Percentiles rank a stretch among this genome's conserved stretches.
phyloP scores from a whole-genome alignment of 2,329 filamentous ascomycete genomes.

The Fusarium sp. region DNA sequence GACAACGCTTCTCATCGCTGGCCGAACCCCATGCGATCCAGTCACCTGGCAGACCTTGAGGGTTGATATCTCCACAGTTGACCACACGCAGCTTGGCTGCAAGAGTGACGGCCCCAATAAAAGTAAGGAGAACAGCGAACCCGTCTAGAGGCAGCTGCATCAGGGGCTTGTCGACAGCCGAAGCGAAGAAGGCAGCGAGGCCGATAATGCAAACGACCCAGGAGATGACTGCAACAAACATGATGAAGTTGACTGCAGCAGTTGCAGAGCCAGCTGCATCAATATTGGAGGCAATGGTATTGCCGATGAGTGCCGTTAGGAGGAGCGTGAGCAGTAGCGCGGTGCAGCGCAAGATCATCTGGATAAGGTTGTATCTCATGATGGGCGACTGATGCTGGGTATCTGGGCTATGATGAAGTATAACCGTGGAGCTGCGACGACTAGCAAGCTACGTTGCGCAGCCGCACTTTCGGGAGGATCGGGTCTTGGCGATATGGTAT shows the following conservation, averaged over 20 bases:
- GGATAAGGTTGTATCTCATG: constrained; percentile 52
- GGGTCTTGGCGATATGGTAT: background rate
- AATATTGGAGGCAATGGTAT: constrained; percentile 63
- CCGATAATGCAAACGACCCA: constrained; percentile 74
- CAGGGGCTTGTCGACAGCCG: constrained; percentile 61
- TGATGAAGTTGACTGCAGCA: constrained; percentile 68
- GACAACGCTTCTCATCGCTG: constrained; percentile 71
- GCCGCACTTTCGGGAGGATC: constrained; percentile 1
- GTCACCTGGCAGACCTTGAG: constrained; percentile 50
- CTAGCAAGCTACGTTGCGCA: background rate
- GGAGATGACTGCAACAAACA: constrained; percentile 73
- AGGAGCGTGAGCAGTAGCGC: constrained; percentile 64
- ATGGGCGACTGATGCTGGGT: constrained; percentile 29
- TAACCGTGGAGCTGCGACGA: constrained; percentile 1
- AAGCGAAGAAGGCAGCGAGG: constrained; percentile 63
- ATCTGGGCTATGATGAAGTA: constrained; percentile 10
- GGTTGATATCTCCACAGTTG: constrained; percentile 68
- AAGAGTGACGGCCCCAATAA: constrained; percentile 75
- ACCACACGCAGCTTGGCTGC: constrained; percentile 73
- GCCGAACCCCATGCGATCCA: constrained; percentile 70
- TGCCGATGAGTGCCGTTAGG: constrained; percentile 65
- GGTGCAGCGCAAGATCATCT: constrained; percentile 56
- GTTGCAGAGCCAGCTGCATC: constrained; percentile 54
- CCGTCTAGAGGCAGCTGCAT: constrained; percentile 65
- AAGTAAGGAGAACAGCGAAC: constrained; percentile 71